Percentiles rank a stretch among this genome's conserved stretches.
phyloP scores from a whole-genome alignment of 2,329 filamentous ascomycete species.

The Talaromyces rugulosus region DNA sequence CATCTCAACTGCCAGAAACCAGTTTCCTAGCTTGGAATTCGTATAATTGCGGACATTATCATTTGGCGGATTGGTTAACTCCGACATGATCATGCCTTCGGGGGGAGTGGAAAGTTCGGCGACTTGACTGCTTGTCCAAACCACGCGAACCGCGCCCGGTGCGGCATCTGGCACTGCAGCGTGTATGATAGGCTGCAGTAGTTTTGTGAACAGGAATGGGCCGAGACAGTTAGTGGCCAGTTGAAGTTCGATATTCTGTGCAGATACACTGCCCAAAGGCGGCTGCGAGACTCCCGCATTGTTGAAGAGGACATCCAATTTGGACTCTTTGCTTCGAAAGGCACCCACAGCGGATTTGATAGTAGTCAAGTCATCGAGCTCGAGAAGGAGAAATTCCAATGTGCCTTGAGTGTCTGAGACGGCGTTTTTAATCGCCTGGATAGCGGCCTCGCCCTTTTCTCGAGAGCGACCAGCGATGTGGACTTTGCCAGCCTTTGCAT shows the following conservation, averaged over 20 bases:
- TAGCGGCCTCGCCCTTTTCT: too few species aligned
- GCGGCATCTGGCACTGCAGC: conserved; percentile 22
- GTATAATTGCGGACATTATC: conserved; percentile 22
- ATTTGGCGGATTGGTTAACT: conserved; percentile 6
- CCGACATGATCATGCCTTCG: conserved; percentile 17
- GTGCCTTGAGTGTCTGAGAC: too few species aligned
- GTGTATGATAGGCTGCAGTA: conserved; percentile 28
- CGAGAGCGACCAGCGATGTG: too few species aligned
- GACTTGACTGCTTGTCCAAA: conserved; percentile 30
- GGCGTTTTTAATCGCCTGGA: too few species aligned
- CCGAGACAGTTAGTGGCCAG: conserved; percentile 36
- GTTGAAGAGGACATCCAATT: conserved; percentile 16
- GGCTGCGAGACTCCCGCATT: conserved; percentile 20
- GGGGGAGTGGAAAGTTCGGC: conserved; percentile 17
- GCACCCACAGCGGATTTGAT: too few species aligned
- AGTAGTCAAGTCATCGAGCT: too few species aligned
- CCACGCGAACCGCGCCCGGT: conserved; percentile 25
- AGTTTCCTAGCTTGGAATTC: conserved; percentile 35
- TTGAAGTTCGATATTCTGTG: conserved; percentile 33
- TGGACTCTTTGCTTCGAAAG: too few species aligned
- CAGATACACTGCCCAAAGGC: conserved; percentile 22
- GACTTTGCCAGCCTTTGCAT: too few species aligned
- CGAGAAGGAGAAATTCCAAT: too few species aligned
- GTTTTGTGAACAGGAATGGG: conserved; percentile 34
- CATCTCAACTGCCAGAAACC: conserved; percentile 29